These are phyloP conservation scores for Magnaporthiopsis incrustans DNA, from an alignment of 2,329 filamentous ascomycete genomes.

Conservation along the genomic window DNA sequence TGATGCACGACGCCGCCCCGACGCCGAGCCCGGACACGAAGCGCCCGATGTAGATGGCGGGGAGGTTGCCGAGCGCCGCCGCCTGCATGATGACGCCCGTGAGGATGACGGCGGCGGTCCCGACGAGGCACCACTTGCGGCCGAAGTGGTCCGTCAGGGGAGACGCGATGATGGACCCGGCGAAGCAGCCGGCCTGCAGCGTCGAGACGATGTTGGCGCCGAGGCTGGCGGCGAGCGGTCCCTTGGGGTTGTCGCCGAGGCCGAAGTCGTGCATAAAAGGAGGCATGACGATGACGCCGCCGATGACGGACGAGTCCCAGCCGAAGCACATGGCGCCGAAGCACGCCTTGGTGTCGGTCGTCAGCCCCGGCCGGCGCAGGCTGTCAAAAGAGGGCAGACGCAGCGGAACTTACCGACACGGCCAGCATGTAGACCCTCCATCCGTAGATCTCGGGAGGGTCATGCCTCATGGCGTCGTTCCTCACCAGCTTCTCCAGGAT, in stretches of 20 bases:
- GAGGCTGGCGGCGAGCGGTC: slow-evolving; percentile 8
- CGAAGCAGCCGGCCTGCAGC: slow-evolving; percentile 18
- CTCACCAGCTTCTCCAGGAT: slow-evolving; percentile 26
- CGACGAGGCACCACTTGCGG: slow-evolving; percentile 20
- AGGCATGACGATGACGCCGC: slow-evolving; percentile 18
- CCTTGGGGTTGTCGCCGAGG: slow-evolving; percentile 3
- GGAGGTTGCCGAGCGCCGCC: slow-evolving; percentile 20
- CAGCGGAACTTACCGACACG: slow-evolving; percentile 31
- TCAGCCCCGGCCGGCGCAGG: neutral
- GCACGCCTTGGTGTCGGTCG: slow-evolving; percentile 13
- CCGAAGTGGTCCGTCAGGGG: slow-evolving; percentile 22
- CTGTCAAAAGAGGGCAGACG: neutral
- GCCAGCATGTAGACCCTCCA: slow-evolving; percentile 59
- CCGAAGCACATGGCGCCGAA: slow-evolving; percentile 18
- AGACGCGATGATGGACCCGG: slow-evolving; percentile 16
- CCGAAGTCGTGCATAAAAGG: slow-evolving; percentile 13
- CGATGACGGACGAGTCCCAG: slow-evolving; percentile 20
- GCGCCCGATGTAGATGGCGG: slow-evolving; percentile 23
- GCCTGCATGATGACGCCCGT: slow-evolving; percentile 24
- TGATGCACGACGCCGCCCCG: slow-evolving; percentile 46
- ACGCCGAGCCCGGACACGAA: slow-evolving; percentile 47
- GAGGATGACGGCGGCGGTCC: slow-evolving; percentile 15
- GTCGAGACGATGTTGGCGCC: slow-evolving; percentile 18
- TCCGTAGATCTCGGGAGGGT: slow-evolving; percentile 61
- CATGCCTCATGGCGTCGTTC: slow-evolving; percentile 54